These are phyloP conservation scores for Leptographium galeiforme DNA, from an alignment of 2,329 filamentous ascomycete species.

Conservation along the genomic window DNA sequence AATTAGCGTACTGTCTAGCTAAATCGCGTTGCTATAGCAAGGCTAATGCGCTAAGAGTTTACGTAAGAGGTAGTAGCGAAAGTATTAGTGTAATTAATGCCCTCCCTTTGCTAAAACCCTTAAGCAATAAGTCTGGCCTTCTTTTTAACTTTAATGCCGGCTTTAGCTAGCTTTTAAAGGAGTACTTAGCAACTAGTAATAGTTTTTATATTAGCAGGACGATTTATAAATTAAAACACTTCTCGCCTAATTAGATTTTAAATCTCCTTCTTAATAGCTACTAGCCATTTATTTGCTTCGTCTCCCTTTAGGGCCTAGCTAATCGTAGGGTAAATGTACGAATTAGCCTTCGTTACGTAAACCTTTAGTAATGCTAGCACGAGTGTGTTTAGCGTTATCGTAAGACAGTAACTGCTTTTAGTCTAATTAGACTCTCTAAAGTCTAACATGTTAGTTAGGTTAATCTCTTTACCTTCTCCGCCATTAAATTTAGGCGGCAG, in stretches of 20 bases:
- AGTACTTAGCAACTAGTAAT: background rate
- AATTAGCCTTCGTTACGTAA: too few species aligned
- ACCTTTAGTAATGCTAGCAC: too few species aligned
- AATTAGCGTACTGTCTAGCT: background rate
- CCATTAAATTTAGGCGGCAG: too few species aligned
- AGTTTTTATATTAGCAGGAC: background rate
- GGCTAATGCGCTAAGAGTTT: background rate
- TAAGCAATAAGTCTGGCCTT: background rate
- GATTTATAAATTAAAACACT: background rate
- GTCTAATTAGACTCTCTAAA: too few species aligned
- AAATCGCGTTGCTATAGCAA: background rate
- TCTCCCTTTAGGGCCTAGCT: too few species aligned
- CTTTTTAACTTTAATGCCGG: background rate
- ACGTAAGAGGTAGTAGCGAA: background rate
- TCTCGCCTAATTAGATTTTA: background rate
- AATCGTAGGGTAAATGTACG: too few species aligned
- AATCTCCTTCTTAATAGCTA: background rate
- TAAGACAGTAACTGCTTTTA: too few species aligned
- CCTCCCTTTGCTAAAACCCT: background rate
- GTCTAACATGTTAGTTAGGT: too few species aligned
- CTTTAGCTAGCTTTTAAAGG: background rate
- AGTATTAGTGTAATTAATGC: background rate
- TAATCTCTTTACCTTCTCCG: too few species aligned
- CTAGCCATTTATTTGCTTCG: too few species aligned
- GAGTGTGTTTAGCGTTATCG: too few species aligned